Conservation (phyloP, 352 stramenopile genomes). For the Globisporangium viniferum region DNA sequence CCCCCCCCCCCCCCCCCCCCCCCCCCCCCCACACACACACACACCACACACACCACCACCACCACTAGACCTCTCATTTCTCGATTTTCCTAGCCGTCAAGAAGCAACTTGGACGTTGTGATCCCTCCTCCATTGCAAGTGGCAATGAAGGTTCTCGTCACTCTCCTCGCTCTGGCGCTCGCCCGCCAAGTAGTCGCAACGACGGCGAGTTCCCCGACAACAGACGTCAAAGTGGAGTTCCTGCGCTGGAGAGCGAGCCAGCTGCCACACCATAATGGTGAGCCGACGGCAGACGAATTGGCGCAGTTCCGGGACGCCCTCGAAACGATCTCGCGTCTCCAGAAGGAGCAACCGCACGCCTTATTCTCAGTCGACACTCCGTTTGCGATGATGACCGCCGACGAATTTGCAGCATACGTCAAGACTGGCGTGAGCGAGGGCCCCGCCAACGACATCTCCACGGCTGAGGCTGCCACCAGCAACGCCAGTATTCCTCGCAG, state of each 20-base stretch:
- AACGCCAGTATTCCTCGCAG: background rate
- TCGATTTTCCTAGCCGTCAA: background rate
- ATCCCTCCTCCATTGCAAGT: background rate
- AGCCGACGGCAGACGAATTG: constrained; percentile 12
- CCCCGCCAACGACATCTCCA: no score
- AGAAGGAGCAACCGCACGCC: constrained; percentile 48
- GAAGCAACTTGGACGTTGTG: background rate
- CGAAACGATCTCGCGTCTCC: constrained; percentile 29
- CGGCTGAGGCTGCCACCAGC: background rate
- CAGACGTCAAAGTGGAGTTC: constrained; percentile 6
- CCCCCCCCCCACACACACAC: no score
- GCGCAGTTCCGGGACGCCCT: constrained; percentile 5
- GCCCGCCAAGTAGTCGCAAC: background rate
- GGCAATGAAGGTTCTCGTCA: background rate
- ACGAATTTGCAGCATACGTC: constrained; percentile 58
- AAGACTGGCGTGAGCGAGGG: constrained; percentile 3
- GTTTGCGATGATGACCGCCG: constrained; percentile 67
- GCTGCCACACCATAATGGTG: background rate
- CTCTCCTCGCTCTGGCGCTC: background rate
- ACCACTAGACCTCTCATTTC: background rate
- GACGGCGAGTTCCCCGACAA: background rate
- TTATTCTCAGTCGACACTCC: constrained; percentile 59
- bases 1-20: no score
- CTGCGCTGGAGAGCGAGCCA: constrained; percentile 18
- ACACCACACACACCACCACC: no score